A percentile compares a stretch with the other conserved stretches of the same genome.
These are phyloP conservation scores for Amanita inopinata DNA, from an alignment of 768 basidiomycete species.

Conservation along the genomic window DNA sequence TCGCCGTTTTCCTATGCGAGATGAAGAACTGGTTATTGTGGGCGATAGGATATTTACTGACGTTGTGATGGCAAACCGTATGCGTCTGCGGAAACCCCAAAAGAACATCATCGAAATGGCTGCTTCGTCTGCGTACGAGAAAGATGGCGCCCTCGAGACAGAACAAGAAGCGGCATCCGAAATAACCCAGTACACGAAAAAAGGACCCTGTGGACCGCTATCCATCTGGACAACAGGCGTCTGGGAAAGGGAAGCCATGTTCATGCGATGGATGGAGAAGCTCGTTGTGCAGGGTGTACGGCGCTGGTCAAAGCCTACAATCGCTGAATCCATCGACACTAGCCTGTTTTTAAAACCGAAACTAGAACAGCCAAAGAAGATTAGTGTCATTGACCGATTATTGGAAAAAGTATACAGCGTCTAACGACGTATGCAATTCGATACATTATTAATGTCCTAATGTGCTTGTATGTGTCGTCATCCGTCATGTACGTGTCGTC, in stretches of 20 bases:
- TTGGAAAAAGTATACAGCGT: constrained; percentile 5
- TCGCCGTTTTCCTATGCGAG: constrained; percentile 41
- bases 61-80: constrained; percentile 74
- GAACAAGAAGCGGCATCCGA: constrained; percentile 16
- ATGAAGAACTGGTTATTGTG: constrained; percentile 67
- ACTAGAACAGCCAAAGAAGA: constrained; percentile 9
- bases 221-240: constrained; percentile 64
- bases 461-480: too few relatives aligned
- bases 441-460: too few relatives aligned
- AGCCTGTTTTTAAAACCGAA: constrained; percentile 23
- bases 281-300: constrained; percentile 36
- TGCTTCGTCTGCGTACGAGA: constrained; percentile 16
- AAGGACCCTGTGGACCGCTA: constrained; percentile 36
- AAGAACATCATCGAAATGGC: constrained; percentile 5
- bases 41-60: constrained; percentile 95
- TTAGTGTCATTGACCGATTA: constrained; percentile 7
- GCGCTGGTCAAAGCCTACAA: constrained; percentile 27
- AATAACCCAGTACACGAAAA: constrained; percentile 7
- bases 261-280: constrained; percentile 52
- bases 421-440: too few relatives aligned
- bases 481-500: not conserved
- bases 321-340: constrained; percentile 16
- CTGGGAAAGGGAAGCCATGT: constrained; percentile 56
- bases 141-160: constrained; percentile 17
- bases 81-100: constrained; percentile 24